Evolutionary conservation across 2,329 filamentous ascomycete genomes (phyloP).

Genomic region (Fusarium albosuccineum): DNA sequence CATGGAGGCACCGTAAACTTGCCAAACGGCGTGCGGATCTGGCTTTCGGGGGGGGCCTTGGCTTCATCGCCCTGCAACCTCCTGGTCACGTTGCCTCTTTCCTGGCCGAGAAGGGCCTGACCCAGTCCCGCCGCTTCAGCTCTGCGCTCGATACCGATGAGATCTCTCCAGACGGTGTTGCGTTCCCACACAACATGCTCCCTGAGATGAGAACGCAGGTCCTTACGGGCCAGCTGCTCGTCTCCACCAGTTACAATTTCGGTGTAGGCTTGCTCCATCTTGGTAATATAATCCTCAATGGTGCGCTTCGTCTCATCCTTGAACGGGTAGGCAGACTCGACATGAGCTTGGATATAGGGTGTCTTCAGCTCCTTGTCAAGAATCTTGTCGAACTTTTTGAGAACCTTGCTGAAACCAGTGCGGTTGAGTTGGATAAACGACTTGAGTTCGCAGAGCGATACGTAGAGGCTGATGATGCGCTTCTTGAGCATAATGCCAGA

Average conservation of each 20-base stretch:
- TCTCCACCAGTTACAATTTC: conserved; percentile 87
- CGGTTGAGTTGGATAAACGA: conserved; percentile 96
- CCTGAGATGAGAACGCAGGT: conserved; percentile 88
- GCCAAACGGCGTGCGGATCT: conserved; percentile 84
- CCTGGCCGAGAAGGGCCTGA: conserved; percentile 82
- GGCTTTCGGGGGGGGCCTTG: conserved; percentile 71
- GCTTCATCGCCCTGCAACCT: conserved; percentile 88
- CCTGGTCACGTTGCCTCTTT: conserved; percentile 74
- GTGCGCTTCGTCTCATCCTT: conserved; percentile 76
- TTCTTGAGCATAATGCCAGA: conserved; percentile 92
- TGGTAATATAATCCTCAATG: conserved; percentile 78
- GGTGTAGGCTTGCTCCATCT: conserved; percentile 85
- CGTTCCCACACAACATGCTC: conserved; percentile 99
- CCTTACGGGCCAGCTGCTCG: conserved; percentile 79
- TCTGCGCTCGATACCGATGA: conserved; percentile 97
- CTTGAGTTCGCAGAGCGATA: conserved; percentile 93
- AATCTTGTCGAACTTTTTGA: conserved; percentile 99
- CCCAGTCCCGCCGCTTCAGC: conserved; percentile 95
- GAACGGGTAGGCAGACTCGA: conserved; percentile 87
- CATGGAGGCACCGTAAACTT: conserved; percentile 81
- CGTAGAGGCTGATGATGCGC: conserved; percentile 86
- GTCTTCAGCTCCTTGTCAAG: conserved; percentile 84
- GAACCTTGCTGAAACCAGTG: conserved; percentile 94
- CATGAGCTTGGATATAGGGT: conserved; percentile 79
- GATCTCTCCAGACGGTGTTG: conserved; percentile 98